Evolutionary conservation across 805 yeast genomes (phyloP), one percentile per base, ranked within the genome.

Genomic region (Debaryomyces maramus): DNA sequence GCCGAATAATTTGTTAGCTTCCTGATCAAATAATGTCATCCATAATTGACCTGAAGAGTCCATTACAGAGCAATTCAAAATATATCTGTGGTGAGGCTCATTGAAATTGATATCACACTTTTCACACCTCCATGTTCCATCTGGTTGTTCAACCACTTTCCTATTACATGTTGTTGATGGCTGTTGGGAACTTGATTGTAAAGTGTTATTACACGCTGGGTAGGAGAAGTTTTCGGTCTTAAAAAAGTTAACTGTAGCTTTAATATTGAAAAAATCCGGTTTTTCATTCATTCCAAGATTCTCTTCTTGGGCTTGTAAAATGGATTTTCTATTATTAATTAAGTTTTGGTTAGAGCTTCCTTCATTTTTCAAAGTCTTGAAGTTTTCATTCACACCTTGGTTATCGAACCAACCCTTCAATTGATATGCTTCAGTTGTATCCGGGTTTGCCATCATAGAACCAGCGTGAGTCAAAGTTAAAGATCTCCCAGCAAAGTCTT

Each of bases 331-430:
- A 31, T 77, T 77, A 36, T 68, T 62, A 29, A 80, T 72, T 13
- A 72, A 58, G 34, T 67, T 71, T 6, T 66, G 29, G 15, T 58
- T 54, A 2, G 68, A 44, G n/a, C 65, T 62, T 3, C 65, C 46
- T 48, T 83, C 89, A 5, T 67, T 60, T 54, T 78, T 81, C 57
- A 88, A 62, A 8, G 81, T 68, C 50, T 78, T 77, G 68, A 86
- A 89, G 28, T 61, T 65, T 40, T 80, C 80, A 39, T 70, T 64
- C 16, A 74, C 73, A 28, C 97, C 97, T 50, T 77, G 80, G 29
- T 84, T 77, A 55, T 88, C 96, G 56, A 81, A 93, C 99, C 99
- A 93, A 5, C 98, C 98, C 62, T 88, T 88, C 51, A 93, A 75
- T 39, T 79, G 75, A 60, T 81, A 88, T 3, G 97, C 91, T 60